Percentiles rank a stretch among this genome's conserved stretches.
These are phyloP conservation scores for Debaryomycetaceae sp. DNA, from an alignment of 1,139 yeast species.

Conservation along the genomic window DNA sequence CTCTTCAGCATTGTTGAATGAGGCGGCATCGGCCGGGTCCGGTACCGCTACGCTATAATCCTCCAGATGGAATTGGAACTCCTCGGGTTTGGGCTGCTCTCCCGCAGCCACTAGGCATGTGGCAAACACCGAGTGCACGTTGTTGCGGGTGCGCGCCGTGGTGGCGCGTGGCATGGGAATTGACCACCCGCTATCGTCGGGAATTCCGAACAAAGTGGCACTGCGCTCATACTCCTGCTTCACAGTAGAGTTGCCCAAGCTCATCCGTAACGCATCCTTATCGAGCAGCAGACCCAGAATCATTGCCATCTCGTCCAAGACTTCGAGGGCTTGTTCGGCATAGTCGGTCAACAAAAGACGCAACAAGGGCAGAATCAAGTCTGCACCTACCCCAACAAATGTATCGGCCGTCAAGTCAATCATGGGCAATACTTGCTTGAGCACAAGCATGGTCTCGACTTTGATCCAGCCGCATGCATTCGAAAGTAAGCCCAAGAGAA, in stretches of 20 bases:
- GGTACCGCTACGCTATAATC: slow-evolving; percentile 41
- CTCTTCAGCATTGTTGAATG: slow-evolving; percentile 37
- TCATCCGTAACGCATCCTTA: slow-evolving; percentile 82
- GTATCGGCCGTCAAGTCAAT: slow-evolving; percentile 72
- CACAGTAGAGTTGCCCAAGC: slow-evolving; percentile 71
- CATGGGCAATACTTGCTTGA: slow-evolving; percentile 64
- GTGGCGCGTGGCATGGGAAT: slow-evolving; percentile 90
- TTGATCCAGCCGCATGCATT: slow-evolving; percentile 75
- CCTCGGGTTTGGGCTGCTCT: slow-evolving; percentile 22
- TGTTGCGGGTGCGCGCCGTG: slow-evolving; percentile 78
- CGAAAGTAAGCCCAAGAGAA: slow-evolving; percentile 66
- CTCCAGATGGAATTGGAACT: slow-evolving; percentile 54
- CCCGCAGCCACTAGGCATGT: slow-evolving; percentile 46
- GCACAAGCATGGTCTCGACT: slow-evolving; percentile 62
- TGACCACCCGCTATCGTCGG: slow-evolving; percentile 98
- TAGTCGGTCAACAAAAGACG: slow-evolving; percentile 74
- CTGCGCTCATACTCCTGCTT: slow-evolving; percentile 77
- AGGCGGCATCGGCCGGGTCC: slow-evolving; percentile 24
- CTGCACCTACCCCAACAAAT: slow-evolving; percentile 89
- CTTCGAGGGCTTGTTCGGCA: slow-evolving; percentile 83
- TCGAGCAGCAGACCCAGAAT: slow-evolving; percentile 90
- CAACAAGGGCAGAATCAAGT: slow-evolving; percentile 79
- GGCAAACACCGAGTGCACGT: slow-evolving; percentile 90
- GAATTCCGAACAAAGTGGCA: slow-evolving; percentile 87
- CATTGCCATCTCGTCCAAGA: slow-evolving; percentile 71